Evolutionary conservation across 176 grass and related monocot genomes (phyloP).

Genomic region (sorghum (Sorghum bicolor)): DNA sequence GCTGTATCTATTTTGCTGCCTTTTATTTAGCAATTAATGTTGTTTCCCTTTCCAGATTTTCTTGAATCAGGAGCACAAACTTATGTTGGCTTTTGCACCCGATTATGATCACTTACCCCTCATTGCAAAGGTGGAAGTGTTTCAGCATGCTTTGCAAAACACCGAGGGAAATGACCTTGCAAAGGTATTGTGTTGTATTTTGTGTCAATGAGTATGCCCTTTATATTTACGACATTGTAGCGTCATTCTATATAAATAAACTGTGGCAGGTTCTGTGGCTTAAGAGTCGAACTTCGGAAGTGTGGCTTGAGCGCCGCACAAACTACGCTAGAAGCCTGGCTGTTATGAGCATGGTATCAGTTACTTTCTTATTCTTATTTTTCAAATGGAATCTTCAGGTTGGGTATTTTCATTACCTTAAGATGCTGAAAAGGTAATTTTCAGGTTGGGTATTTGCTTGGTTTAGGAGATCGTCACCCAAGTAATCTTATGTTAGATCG

Average conservation of each 20-base stretch:
- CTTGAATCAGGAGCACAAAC: slow-evolving; percentile 95
- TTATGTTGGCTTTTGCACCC: slow-evolving; percentile 94
- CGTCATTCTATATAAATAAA: slow-evolving; percentile 17
- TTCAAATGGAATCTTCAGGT: slow-evolving; percentile 48
- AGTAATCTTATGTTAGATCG: slow-evolving; percentile 99
- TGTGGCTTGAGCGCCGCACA: slow-evolving; percentile 97
- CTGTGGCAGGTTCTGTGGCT: slow-evolving; percentile 83
- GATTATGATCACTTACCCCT: slow-evolving; percentile 95
- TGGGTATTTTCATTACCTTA: slow-evolving; percentile 64
- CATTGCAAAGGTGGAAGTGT: slow-evolving; percentile 96
- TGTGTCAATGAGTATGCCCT: not conserved
- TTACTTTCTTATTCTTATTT: slow-evolving; percentile 12
- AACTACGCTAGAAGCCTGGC: slow-evolving; percentile 95
- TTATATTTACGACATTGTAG: not conserved
- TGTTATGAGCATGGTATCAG: slow-evolving; percentile 98
- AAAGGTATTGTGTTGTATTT: slow-evolving; percentile 56
- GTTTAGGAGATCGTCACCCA: slow-evolving; percentile 93
- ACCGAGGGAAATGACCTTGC: slow-evolving; percentile 94
- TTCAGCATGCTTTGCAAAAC: slow-evolving; percentile 91
- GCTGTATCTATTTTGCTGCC: not conserved
- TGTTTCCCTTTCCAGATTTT: slow-evolving; percentile 66
- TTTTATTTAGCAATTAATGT: slow-evolving; percentile 10
- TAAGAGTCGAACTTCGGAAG: slow-evolving; percentile 93
- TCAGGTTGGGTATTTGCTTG: slow-evolving; percentile 98
- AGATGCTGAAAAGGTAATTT: slow-evolving; percentile 29